Conservation (phyloP, 2,329 filamentous ascomycete species). For the Ilyonectria destructans region DNA sequence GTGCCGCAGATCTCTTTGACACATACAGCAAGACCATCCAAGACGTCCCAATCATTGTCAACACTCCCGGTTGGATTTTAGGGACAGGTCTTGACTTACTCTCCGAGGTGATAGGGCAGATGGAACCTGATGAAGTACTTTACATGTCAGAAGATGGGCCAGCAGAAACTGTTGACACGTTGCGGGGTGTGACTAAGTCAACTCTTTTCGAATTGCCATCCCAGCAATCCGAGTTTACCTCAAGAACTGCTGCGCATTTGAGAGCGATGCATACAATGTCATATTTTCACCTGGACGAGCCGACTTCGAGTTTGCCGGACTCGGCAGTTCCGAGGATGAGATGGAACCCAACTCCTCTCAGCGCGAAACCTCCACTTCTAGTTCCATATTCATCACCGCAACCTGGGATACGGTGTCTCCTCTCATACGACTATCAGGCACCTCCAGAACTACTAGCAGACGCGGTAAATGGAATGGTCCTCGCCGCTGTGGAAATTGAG, state of each 20-base stretch:
- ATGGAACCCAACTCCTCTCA: conserved; percentile 73
- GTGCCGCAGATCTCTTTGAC: conserved; percentile 74
- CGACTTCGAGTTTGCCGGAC: conserved; percentile 40
- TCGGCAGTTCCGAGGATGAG: conserved; percentile 38
- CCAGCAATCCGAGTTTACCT: conserved; percentile 68
- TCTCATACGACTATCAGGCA: conserved; percentile 78
- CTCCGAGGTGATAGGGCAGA: conserved; percentile 67
- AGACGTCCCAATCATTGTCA: conserved; percentile 76
- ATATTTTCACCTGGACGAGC: conserved; percentile 75
- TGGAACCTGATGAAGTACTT: conserved; percentile 74
- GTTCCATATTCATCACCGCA: conserved; percentile 70
- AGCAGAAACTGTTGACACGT: conserved; percentile 68
- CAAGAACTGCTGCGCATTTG: conserved; percentile 76
- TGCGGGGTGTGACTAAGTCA: conserved; percentile 63
- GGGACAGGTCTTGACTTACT: conserved; percentile 80
- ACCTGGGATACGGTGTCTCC: conserved; percentile 74
- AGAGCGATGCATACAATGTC: conserved; percentile 85
- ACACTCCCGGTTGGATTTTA: conserved; percentile 83
- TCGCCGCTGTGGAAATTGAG: conserved; percentile 78
- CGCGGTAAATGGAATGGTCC: conserved; percentile 79
- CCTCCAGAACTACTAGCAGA: conserved; percentile 73
- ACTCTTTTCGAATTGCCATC: conserved; percentile 71
- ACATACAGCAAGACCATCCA: conserved; percentile 67
- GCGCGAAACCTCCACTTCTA: conserved; percentile 71
- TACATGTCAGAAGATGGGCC: conserved; percentile 79